phyloP scores from a whole-genome alignment of 2,329 filamentous ascomycete genomes.

The Trichoderma atroviride region DNA sequence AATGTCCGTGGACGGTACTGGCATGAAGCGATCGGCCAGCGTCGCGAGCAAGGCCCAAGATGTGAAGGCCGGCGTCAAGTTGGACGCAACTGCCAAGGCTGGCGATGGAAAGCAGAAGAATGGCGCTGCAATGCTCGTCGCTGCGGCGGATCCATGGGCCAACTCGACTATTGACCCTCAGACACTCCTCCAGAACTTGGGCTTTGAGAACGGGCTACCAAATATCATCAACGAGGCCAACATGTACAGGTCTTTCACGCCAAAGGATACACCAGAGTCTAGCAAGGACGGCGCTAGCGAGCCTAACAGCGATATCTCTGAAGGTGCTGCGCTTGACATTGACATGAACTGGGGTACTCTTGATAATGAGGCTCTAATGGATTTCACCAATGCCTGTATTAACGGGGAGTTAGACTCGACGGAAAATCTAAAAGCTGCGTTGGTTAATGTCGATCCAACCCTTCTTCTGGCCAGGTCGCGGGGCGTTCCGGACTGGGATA shows the following conservation, averaged over 20 bases:
- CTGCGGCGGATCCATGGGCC: constrained; percentile 41
- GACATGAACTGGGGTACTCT: constrained; percentile 55
- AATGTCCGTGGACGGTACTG: constrained; percentile 52
- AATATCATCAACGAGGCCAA: constrained; percentile 57
- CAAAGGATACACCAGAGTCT: constrained; percentile 67
- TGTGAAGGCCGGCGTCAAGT: constrained; percentile 37
- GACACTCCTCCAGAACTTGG: constrained; percentile 40
- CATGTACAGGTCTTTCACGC: constrained; percentile 58
- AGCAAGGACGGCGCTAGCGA: constrained; percentile 63
- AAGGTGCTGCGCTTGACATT: constrained; percentile 57
- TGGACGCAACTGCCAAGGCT: constrained; percentile 37
- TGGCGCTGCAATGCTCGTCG: constrained; percentile 25
- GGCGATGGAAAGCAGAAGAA: constrained; percentile 37
- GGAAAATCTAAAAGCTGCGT: constrained; percentile 30
- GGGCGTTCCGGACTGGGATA: constrained; percentile 49
- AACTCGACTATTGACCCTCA: constrained; percentile 56
- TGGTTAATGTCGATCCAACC: constrained; percentile 35
- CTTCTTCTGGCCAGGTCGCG: constrained; percentile 35
- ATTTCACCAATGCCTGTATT: constrained; percentile 44
- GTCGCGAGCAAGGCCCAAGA: constrained; percentile 47
- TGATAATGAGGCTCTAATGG: constrained; percentile 49
- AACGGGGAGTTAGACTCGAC: constrained; percentile 31
- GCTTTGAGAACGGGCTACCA: constrained; percentile 40
- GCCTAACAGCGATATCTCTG: constrained; percentile 64
- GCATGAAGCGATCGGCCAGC: constrained; percentile 56